These are phyloP conservation scores for Beta lomatogona DNA, from an alignment of 179 eudicot genomes.

Conservation along the genomic window DNA sequence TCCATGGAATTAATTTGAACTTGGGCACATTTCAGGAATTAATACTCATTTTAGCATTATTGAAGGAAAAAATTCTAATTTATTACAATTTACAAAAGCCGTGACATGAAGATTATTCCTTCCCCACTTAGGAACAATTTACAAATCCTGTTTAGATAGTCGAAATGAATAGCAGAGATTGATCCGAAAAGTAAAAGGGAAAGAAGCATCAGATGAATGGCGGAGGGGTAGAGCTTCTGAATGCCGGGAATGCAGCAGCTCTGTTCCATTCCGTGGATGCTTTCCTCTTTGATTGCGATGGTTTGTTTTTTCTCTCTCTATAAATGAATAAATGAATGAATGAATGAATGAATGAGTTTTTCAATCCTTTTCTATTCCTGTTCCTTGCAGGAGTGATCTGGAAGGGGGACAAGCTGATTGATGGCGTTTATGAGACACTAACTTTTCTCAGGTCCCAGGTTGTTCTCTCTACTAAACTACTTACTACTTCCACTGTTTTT, in stretches of 20 bases:
- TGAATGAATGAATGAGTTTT: background rate
- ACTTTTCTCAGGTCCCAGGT: conserved; percentile 66
- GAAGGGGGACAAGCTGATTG: conserved; percentile 81
- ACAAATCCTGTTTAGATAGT: too few species aligned
- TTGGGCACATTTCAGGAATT: too few species aligned
- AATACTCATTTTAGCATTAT: too few species aligned
- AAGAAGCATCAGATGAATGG: background rate
- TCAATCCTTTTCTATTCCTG: background rate
- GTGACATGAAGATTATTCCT: too few species aligned
- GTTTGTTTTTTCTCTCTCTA: conserved; percentile 23
- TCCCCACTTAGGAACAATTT: too few species aligned
- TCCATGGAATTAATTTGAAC: too few species aligned
- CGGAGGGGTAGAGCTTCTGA: conserved; percentile 33
- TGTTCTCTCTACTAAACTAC: too few species aligned
- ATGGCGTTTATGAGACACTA: conserved; percentile 68
- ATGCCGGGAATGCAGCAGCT: conserved; percentile 29
- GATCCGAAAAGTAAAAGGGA: background rate
- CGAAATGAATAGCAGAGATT: too few species aligned
- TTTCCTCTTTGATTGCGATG: conserved; percentile 87
- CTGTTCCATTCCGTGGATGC: conserved; percentile 63
- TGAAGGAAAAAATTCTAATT: too few species aligned
- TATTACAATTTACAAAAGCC: too few species aligned
- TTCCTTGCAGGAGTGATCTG: conserved; percentile 65
- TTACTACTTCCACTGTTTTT: too few species aligned
- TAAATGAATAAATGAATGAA: too few species aligned